Evolutionary conservation across 495 filamentous ascomycete genomes (phyloP).

Genomic region (Beverwykella pulmonaria): DNA sequence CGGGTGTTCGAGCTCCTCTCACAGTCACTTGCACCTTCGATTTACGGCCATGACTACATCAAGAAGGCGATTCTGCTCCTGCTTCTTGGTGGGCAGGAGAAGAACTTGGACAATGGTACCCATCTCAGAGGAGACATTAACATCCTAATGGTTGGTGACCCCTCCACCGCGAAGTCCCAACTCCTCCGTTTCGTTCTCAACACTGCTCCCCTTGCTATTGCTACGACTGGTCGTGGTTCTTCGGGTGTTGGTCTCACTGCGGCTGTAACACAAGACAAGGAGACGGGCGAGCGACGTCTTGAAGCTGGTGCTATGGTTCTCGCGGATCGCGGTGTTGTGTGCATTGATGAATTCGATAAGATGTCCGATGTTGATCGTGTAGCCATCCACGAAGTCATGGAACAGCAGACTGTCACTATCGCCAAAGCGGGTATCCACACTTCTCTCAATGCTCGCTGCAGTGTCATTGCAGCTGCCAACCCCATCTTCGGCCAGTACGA

Average conservation of each 20-base stretch:
- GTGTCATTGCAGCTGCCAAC: conserved; percentile 95
- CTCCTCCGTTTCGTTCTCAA: conserved; percentile 96
- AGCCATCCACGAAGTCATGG: conserved; percentile 99
- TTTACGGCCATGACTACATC: conserved; percentile 96
- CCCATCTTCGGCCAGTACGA: conserved; percentile 99
- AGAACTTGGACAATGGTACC: conserved; percentile 97
- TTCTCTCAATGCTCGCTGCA: conserved; percentile 93
- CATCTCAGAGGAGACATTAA: conserved; percentile 99
- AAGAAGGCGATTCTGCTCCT: conserved; percentile 98
- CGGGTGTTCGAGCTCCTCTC: conserved; percentile 91
- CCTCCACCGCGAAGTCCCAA: conserved; percentile 97
- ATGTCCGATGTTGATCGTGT: conserved; percentile 99
- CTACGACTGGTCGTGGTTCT: conserved; percentile 94
- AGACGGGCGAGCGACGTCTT: conserved; percentile 91
- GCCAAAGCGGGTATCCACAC: conserved; percentile 99
- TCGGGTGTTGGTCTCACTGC: conserved; percentile 98
- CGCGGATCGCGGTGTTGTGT: conserved; percentile 94
- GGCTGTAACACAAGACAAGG: conserved; percentile 94
- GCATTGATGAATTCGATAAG: conserved; percentile 99
- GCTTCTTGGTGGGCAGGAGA: conserved; percentile 97
- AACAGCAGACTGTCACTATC: conserved; percentile 99
- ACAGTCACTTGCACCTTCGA: conserved; percentile 96
- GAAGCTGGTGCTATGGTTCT: conserved; percentile 99
- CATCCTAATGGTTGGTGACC: conserved; percentile 98
- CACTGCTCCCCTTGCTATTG: conserved; percentile 94